Evolutionary conservation across 2,329 filamentous ascomycete genomes (phyloP).

Genomic region (Neonectria faginata): DNA sequence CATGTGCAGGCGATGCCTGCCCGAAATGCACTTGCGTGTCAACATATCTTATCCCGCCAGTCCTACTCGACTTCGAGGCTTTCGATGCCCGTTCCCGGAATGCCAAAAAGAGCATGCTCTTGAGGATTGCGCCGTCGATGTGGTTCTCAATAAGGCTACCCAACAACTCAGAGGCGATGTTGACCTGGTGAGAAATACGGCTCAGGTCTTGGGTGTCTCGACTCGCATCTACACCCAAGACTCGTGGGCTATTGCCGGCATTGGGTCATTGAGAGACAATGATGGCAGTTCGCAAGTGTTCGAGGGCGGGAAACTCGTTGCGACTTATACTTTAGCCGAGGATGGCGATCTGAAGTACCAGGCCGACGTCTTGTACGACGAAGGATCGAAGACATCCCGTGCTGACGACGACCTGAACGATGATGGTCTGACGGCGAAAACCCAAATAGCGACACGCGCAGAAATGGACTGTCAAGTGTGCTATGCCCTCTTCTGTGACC

Average conservation of each 20-base stretch:
- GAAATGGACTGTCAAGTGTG: slow-evolving; percentile 93
- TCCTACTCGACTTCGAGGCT: slow-evolving; percentile 74
- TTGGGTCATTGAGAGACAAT: slow-evolving; percentile 55
- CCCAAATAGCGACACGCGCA: slow-evolving; percentile 71
- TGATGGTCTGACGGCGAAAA: slow-evolving; percentile 56
- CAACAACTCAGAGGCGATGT: slow-evolving; percentile 69
- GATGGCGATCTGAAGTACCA: slow-evolving; percentile 69
- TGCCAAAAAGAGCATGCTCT: slow-evolving; percentile 80
- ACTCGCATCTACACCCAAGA: slow-evolving; percentile 54
- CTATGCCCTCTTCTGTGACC: slow-evolving; percentile 83
- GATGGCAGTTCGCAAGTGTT: slow-evolving; percentile 52
- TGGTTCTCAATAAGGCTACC: slow-evolving; percentile 79
- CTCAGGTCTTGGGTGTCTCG: slow-evolving; percentile 43
- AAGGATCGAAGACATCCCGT: slow-evolving; percentile 42
- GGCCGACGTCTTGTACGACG: slow-evolving; percentile 65
- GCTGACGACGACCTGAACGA: slow-evolving; percentile 44
- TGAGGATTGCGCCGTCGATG: slow-evolving; percentile 81
- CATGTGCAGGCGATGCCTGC: slow-evolving; percentile 81
- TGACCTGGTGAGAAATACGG: slow-evolving; percentile 51
- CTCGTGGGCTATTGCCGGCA: slow-evolving; percentile 55
- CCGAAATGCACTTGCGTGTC: slow-evolving; percentile 70
- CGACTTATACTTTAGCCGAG: slow-evolving; percentile 75
- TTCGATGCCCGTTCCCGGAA: slow-evolving; percentile 76
- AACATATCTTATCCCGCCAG: slow-evolving; percentile 83
- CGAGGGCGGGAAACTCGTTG: slow-evolving; percentile 69